Conservation (phyloP, 495 filamentous ascomycete species). For the Thermothielavioides terrestris region DNA sequence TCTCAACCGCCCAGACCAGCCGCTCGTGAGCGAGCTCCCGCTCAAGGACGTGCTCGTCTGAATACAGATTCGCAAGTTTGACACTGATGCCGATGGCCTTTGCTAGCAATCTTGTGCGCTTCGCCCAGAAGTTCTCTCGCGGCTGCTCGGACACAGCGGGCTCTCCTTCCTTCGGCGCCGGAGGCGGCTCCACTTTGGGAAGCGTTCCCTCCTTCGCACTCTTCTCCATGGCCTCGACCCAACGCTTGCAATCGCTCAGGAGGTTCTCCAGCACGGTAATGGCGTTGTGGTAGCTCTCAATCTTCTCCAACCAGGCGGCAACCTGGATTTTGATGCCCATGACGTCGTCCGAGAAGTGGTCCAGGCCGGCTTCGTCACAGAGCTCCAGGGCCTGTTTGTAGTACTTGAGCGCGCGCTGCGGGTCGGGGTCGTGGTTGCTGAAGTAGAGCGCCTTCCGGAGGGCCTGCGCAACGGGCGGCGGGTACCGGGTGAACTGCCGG, state of each 20-base stretch:
- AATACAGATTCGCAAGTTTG: slow-evolving; percentile 76
- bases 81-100: slow-evolving; percentile 66
- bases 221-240: slow-evolving; percentile 52
- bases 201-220: slow-evolving; percentile 42
- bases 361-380: slow-evolving; percentile 63
- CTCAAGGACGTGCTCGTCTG: slow-evolving; percentile 49
- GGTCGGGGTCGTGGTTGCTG: slow-evolving; percentile 62
- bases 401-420: slow-evolving; percentile 66
- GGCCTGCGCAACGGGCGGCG: slow-evolving; percentile 65
- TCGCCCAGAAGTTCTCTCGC: slow-evolving; percentile 45
- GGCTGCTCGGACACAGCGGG: slow-evolving; percentile 1
- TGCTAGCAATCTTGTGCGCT: slow-evolving; percentile 59
- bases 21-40: slow-evolving; percentile 60
- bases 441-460: slow-evolving; percentile 84
- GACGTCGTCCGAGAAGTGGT: slow-evolving; percentile 82
- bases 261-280: slow-evolving; percentile 66
- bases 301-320: slow-evolving; percentile 67
- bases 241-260: slow-evolving; percentile 49
- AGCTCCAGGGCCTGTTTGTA: slow-evolving; percentile 68
- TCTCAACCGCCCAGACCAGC: slow-evolving; percentile 76
- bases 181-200: slow-evolving; percentile 14
- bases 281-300: slow-evolving; percentile 54
- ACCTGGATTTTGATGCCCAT: slow-evolving; percentile 81
- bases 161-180: slow-evolving; percentile 17
- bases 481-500: slow-evolving; percentile 54